These are phyloP conservation scores for Nitzschia putrida DNA, from an alignment of 108 stramenopile genomes.

Conservation along the genomic window DNA sequence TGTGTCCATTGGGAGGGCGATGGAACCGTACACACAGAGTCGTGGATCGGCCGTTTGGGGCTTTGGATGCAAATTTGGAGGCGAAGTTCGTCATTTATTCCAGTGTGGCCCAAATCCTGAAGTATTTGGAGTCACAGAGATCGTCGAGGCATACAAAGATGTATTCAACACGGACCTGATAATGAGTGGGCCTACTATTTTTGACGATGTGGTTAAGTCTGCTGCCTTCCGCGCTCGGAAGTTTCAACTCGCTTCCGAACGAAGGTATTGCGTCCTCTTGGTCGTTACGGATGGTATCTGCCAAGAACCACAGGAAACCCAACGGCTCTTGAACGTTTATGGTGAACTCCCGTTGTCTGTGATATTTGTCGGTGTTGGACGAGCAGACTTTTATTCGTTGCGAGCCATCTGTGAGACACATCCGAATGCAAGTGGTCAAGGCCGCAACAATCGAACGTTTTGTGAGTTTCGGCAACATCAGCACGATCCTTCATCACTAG, in stretches of 20 bases:
- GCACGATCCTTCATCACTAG: slow-evolving; percentile 45
- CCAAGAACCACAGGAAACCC: slow-evolving; percentile 59
- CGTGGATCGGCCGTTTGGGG: slow-evolving; percentile 56
- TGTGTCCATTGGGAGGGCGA: slow-evolving; percentile 47
- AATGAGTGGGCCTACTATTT: slow-evolving; percentile 76
- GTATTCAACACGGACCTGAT: slow-evolving; percentile 55
- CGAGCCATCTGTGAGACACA: neutral
- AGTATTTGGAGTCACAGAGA: slow-evolving; percentile 58
- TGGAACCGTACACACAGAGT: slow-evolving; percentile 55
- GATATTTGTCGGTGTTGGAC: slow-evolving; percentile 71
- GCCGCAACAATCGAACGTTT: slow-evolving; percentile 34
- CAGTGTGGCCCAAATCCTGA: slow-evolving; percentile 44
- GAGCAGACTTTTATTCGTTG: slow-evolving; percentile 45
- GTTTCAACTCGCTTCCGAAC: neutral
- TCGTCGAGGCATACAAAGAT: slow-evolving; percentile 61
- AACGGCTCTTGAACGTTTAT: slow-evolving; percentile 34
- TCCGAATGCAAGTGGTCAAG: neutral
- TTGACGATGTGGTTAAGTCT: slow-evolving; percentile 29
- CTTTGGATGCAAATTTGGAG: slow-evolving; percentile 81
- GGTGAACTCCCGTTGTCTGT: slow-evolving; percentile 52
- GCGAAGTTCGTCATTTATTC: slow-evolving; percentile 60
- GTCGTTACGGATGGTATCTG: slow-evolving; percentile 83
- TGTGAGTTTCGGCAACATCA: slow-evolving; percentile 54
- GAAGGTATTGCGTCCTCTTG: slow-evolving; percentile 53
- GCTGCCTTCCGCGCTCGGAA: slow-evolving; percentile 18